phyloP scores from a whole-genome alignment of 768 basidiomycete species.

The Lanmaoa rubissima region DNA sequence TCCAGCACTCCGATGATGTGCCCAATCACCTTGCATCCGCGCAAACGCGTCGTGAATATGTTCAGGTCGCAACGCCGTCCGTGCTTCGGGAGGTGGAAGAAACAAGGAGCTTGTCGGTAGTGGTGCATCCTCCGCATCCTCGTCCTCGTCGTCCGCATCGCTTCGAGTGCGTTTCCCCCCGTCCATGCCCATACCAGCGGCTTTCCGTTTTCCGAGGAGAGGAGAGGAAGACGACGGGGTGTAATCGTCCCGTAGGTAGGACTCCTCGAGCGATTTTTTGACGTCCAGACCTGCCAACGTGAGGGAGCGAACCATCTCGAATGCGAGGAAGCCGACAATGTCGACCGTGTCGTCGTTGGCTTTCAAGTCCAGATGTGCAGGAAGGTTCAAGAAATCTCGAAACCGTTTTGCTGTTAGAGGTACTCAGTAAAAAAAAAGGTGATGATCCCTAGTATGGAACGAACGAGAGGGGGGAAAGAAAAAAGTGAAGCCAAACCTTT shows the following conservation, averaged over 20 bases:
- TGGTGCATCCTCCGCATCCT: slow-evolving; percentile 62
- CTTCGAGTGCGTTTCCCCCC: slow-evolving; percentile 47
- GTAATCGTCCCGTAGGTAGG: slow-evolving; percentile 64
- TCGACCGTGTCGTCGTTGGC: slow-evolving; percentile 94
- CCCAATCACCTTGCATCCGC: slow-evolving; percentile 85
- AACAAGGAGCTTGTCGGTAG: slow-evolving; percentile 74
- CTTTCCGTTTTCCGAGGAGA: slow-evolving; percentile 70
- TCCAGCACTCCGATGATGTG: slow-evolving; percentile 76
- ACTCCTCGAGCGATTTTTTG: slow-evolving; percentile 75
- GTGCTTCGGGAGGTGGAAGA: slow-evolving; percentile 76
- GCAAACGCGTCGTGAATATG: slow-evolving; percentile 92
- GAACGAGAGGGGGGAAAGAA: no score
- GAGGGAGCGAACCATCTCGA: slow-evolving; percentile 94
- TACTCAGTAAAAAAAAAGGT: neutral
- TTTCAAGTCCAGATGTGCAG: slow-evolving; percentile 81
- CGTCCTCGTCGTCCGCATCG: slow-evolving; percentile 45
- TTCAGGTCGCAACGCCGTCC: slow-evolving; percentile 74
- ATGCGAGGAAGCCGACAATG: slow-evolving; percentile 95
- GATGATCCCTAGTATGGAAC: neutral
- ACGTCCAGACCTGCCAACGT: slow-evolving; percentile 86
- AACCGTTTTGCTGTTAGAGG: slow-evolving; percentile 80
- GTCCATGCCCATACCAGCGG: slow-evolving; percentile 43
- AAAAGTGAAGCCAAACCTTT: slow-evolving; percentile 62
- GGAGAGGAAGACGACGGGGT: slow-evolving; percentile 46
- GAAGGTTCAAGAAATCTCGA: slow-evolving; percentile 89